phyloP scores from a whole-genome alignment of 2,329 filamentous ascomycete genomes.

The Alternaria gaisen region DNA sequence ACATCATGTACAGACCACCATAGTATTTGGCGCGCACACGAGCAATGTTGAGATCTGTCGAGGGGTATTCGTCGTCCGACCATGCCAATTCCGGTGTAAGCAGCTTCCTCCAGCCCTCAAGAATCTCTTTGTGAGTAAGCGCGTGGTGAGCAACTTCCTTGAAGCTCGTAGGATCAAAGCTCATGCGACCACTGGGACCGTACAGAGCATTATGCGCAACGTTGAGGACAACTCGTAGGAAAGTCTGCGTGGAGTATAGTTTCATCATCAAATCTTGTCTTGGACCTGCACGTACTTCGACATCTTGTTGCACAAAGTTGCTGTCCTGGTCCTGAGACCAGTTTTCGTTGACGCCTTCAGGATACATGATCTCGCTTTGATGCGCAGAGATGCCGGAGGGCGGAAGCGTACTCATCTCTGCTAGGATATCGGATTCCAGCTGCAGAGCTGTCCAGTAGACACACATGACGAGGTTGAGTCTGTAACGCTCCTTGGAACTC shows the following conservation, averaged over 20 bases:
- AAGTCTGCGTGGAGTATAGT: constrained; percentile 69
- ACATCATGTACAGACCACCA: constrained; percentile 88
- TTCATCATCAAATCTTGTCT: constrained; percentile 59
- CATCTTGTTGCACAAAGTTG: constrained; percentile 13
- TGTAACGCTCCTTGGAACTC: constrained; percentile 40
- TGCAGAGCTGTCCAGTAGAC: constrained; percentile 95
- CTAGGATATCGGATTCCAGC: constrained; percentile 91
- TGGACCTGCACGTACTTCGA: constrained; percentile 19
- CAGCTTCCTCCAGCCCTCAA: constrained; percentile 63
- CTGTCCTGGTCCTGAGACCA: constrained; percentile 29
- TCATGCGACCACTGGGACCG: constrained; percentile 47
- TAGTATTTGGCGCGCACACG: constrained; percentile 93
- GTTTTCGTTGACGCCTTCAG: constrained; percentile 64
- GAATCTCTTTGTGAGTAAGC: constrained; percentile 51
- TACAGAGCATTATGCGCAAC: constrained; percentile 65
- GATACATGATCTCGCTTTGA: constrained; percentile 71
- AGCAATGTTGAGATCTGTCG: constrained; percentile 79
- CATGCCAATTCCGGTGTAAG: constrained; percentile 66
- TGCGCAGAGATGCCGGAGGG: constrained; percentile 67
- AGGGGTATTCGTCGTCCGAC: constrained; percentile 73
- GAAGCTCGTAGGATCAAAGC: constrained; percentile 45
- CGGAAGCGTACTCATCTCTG: constrained; percentile 75
- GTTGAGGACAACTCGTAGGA: constrained; percentile 66
- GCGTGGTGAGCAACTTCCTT: constrained; percentile 42
- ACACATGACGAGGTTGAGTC: constrained; percentile 60